phyloP scores from a whole-genome alignment of 2,329 filamentous ascomycete species.

The Escovopsis sp. region DNA sequence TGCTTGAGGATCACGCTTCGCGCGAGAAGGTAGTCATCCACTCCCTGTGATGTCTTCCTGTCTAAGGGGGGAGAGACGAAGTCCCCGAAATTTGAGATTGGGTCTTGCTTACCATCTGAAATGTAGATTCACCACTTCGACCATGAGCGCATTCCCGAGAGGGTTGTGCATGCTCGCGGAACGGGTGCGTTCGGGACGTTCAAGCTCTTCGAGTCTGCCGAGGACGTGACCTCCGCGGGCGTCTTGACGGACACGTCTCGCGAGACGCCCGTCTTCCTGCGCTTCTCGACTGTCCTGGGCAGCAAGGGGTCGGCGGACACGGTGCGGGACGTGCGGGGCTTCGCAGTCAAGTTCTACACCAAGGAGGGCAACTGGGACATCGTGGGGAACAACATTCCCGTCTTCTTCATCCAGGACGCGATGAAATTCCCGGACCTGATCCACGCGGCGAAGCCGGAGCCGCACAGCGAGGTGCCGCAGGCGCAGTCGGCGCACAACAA shows the following conservation, averaged over 20 bases:
- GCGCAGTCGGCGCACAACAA: constrained; percentile 58
- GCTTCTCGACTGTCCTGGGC: constrained; percentile 66
- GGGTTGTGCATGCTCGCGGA: constrained; percentile 56
- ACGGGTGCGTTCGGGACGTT: constrained; percentile 58
- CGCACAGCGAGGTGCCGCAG: constrained; percentile 53
- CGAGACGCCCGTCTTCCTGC: constrained; percentile 26
- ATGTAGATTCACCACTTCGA: constrained; percentile 58
- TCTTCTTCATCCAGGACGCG: constrained; percentile 56
- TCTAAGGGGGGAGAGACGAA: background rate
- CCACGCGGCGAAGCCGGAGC: constrained; percentile 48
- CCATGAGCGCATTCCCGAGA: constrained; percentile 42
- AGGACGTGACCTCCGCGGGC: constrained; percentile 51
- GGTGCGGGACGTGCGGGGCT: constrained; percentile 70
- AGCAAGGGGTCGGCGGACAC: constrained; percentile 65
- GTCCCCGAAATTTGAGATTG: too few relatives aligned
- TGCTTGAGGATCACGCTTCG: constrained; percentile 57
- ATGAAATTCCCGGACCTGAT: constrained; percentile 51
- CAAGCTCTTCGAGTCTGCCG: constrained; percentile 47
- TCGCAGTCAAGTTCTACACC: constrained; percentile 46
- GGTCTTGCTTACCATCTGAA: too few relatives aligned
- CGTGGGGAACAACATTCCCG: constrained; percentile 52
- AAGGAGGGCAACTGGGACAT: constrained; percentile 57
- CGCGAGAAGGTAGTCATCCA: constrained; percentile 50
- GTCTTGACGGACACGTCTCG: constrained; percentile 42
- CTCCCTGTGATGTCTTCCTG: background rate